These are phyloP conservation scores for Citrus reticulata DNA, from an alignment of 345 rosid species.

Conservation along the genomic window DNA sequence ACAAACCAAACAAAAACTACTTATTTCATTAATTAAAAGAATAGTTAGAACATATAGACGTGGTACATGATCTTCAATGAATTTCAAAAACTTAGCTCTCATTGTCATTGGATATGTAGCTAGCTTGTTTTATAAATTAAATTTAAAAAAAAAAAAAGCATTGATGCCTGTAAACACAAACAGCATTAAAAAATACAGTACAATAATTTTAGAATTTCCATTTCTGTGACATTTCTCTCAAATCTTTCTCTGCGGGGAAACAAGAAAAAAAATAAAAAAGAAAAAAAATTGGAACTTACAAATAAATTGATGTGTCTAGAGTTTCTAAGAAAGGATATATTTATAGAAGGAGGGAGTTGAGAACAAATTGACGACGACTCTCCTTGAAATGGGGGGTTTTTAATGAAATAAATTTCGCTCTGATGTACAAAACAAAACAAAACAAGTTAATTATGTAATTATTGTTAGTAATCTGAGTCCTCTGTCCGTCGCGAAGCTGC, in stretches of 20 bases:
- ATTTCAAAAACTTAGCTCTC: too few species aligned
- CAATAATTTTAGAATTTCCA: background rate
- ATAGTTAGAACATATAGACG: too few species aligned
- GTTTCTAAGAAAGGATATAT: background rate
- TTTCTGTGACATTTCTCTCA: background rate
- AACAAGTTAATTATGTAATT: background rate
- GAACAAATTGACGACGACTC: background rate
- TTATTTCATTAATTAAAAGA: too few species aligned
- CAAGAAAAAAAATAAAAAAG: too few species aligned
- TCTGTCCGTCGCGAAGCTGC: conserved; percentile 46
- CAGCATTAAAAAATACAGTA: too few species aligned
- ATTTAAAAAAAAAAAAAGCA: too few species aligned
- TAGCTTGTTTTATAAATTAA: too few species aligned
- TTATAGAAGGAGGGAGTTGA: background rate
- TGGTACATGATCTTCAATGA: too few species aligned
- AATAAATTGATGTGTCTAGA: background rate
- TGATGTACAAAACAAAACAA: background rate
- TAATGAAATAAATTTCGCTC: background rate
- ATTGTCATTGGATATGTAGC: too few species aligned
- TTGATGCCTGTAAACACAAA: too few species aligned
- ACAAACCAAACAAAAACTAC: too few species aligned
- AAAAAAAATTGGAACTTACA: background rate
- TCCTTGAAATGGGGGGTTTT: background rate
- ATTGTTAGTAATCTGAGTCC: conserved; percentile 38
- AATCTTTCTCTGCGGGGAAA: background rate